Evolutionary conservation across 805 yeast genomes (phyloP).

Genomic region (Blastobotrys terrestris): DNA sequence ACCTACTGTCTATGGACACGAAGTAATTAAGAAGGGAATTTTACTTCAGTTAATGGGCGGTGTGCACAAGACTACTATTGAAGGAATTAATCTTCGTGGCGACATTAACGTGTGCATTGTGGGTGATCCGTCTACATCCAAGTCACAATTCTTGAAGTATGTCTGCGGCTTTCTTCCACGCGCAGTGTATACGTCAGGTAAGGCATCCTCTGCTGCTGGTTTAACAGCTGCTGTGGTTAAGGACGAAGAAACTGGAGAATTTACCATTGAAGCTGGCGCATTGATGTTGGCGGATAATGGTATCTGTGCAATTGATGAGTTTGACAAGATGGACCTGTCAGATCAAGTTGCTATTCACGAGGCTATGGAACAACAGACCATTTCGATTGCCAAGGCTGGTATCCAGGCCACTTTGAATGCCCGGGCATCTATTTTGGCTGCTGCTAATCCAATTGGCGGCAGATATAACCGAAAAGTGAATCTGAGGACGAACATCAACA

Average conservation of each 20-base stretch:
- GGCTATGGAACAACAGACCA: constrained; percentile 99
- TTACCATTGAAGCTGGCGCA: constrained; percentile 98
- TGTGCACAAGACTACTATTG: constrained; percentile 88
- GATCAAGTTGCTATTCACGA: constrained; percentile 99
- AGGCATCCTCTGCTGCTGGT: constrained; percentile 98
- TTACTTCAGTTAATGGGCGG: constrained; percentile 87
- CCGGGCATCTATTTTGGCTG: constrained; percentile 91
- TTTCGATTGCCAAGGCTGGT: constrained; percentile 97
- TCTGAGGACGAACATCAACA: constrained; percentile 76
- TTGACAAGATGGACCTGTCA: constrained; percentile 91
- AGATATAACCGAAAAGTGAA: constrained; percentile 85
- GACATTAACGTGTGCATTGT: constrained; percentile 94
- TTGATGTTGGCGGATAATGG: constrained; percentile 98
- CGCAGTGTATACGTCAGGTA: constrained; percentile 95
- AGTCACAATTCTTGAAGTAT: constrained; percentile 91
- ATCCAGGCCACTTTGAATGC: constrained; percentile 97
- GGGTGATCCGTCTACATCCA: constrained; percentile 97
- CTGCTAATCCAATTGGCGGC: constrained; percentile 99
- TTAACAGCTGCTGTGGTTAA: constrained; percentile 95
- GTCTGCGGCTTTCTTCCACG: constrained; percentile 89
- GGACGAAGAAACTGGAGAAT: constrained; percentile 96
- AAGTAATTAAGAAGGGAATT: constrained; percentile 86
- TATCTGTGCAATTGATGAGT: constrained; percentile 96
- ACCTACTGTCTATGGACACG: constrained; percentile 96
- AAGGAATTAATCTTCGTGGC: constrained; percentile 92